Evolutionary conservation across 768 basidiomycete genomes (phyloP), one percentile per base, ranked within the genome.

Genomic region (Glaciozyma antarctica): DNA sequence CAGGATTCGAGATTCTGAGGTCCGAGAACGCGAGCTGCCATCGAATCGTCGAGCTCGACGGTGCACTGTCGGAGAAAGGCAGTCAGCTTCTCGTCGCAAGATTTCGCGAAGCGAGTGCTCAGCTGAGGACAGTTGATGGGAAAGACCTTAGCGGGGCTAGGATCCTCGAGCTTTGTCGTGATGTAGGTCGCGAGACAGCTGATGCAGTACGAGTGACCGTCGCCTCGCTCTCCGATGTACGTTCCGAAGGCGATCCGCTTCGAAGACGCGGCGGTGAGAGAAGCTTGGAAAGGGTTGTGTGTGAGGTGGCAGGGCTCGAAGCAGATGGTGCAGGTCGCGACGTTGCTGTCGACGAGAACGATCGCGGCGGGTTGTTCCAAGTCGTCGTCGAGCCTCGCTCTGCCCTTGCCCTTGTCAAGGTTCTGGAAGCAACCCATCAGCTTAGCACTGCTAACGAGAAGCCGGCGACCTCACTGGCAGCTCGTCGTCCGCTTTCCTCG

Each of bases 51-150:
- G 30, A 63, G 26, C 34, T 63, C 62, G 6, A 57, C 49, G 30
- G 55, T 26, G 56, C 55, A 63, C 62, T 62, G 32, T 6, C 22
- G 41, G 2, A n/a, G 49, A 10, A 15, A 8, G 13, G 10, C 8
- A 2, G 52, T 47, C 24, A 55, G 52, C 22, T 7, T 30, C 24
- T 5, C 21, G 1, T 3, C 15, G 19, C 13, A 13, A 3, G 0
- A 0, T 4, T 28, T 1, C 3, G 5, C 30, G 22, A 44, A 28
- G 10, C 3, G 17, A 13, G 26, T 16, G 9, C 54, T 19, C 22
- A 62, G 54, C 61, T 63, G 55, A 26, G 55, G 47, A 17, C 62
- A 63, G 22, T 4, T n/a, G 21, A 63, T 21, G 30, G 62, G 62
- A 21, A 63, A 63, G 6, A 54, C 43, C 28, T 45, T 61, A 22